Conservation (phyloP, 176 grass and related monocot species). For the Elymus sibiricus region DNA sequence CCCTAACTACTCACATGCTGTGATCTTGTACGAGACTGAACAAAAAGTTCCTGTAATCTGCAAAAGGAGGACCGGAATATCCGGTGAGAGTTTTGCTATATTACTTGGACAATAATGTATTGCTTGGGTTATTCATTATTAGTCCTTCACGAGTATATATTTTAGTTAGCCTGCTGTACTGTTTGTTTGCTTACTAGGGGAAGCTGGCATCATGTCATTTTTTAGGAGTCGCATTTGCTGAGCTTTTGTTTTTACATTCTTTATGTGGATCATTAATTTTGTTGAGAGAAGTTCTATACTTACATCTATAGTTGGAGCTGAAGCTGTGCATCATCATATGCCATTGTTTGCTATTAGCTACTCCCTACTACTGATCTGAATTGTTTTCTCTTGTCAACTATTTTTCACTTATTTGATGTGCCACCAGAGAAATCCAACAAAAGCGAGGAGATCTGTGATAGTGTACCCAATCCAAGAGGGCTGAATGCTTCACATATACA, state of each 20-base stretch:
- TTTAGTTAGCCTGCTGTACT: neutral
- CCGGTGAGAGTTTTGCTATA: slow-evolving; percentile 33
- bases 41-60: neutral
- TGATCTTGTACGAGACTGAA: slow-evolving; percentile 37
- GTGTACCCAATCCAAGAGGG: slow-evolving; percentile 23
- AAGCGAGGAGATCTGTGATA: slow-evolving; percentile 53
- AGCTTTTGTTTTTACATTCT: slow-evolving; percentile 1
- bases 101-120: neutral
- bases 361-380: neutral
- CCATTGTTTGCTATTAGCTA: neutral
- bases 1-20: slow-evolving; percentile 51
- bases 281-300: neutral
- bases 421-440: slow-evolving; percentile 21
- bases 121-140: slow-evolving; percentile 12
- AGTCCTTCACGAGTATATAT: neutral
- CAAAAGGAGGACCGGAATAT: slow-evolving; percentile 28
- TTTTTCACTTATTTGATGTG: slow-evolving; percentile 15
- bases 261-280: slow-evolving; percentile 16
- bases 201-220: neutral
- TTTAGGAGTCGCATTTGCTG: neutral
- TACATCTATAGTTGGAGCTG: neutral
- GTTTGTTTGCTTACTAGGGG: neutral
- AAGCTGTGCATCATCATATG: slow-evolving; percentile 1
- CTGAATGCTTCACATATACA: slow-evolving; percentile 23
- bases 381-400: neutral